Base-by-base conservation (phyloP, 805 yeast species). In the Kodamaea kaohsiungensis region DNA sequence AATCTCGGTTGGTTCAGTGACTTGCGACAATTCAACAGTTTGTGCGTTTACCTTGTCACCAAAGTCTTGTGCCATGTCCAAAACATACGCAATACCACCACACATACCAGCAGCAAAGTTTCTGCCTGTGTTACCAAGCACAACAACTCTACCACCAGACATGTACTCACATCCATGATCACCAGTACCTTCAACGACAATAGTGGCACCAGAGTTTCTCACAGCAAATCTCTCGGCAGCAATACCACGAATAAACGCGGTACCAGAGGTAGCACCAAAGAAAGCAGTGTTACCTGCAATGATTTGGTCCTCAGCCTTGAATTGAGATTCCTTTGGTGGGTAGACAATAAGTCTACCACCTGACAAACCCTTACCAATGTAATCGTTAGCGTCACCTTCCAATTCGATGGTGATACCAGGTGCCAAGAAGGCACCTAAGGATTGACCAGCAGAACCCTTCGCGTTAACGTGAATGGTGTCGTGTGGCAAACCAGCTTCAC, bases 151-250 rank as follows among this genome's bases (percentile, higher is more conserved):
- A 70, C 99, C 99, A 71, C 99, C 98, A 63, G 98, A 92, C 99
- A 93, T 93, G 77, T 93, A 93, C 76, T 93, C 99, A 77, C 98
- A 93, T 51, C 99, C 99, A 71, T 93, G 98, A 72, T 93, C 97
- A 78, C 99, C 99, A 59, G 89, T 87, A 67, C 97, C 97, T 75
- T 93, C 99, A 61, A 91, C 91, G 58, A 95, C 98, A 59, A 96
- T 95, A 53, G 88, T 88, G 43, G 98, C 98, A 73, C 99, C 99
- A 30, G 98, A 95, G 82, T 93, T 93, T 79, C 99, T 89, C 56
- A 93, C 99, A 16, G 96, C 97, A 71, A 93, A 93, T 73, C 99
- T 86, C 79, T 93, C 99, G 59, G 99, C 98, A 42, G 97, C 98
- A 72, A 92, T 85, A 81, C 99, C 99, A 61, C 97, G 82, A 72